A percentile compares a stretch with the other conserved stretches of the same genome.
These are phyloP conservation scores for Starmerella potacharoeniae DNA, from an alignment of 805 yeast genomes.

Conservation along the genomic window DNA sequence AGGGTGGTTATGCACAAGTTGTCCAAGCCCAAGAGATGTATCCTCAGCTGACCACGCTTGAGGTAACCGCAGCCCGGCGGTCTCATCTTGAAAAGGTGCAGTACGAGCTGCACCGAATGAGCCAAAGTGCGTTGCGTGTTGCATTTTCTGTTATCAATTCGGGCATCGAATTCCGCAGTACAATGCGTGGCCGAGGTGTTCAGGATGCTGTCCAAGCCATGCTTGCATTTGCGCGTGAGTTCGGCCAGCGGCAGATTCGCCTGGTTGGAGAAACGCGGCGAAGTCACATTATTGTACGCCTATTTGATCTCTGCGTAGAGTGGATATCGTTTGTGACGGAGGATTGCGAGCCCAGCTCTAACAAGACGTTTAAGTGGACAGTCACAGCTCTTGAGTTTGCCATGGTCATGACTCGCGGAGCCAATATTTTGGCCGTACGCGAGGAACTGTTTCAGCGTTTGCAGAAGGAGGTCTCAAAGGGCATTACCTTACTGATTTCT, in stretches of 20 bases:
- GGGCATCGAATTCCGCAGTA: slow-evolving; percentile 37
- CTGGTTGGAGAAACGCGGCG: slow-evolving; percentile 54
- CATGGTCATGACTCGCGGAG: slow-evolving; percentile 85
- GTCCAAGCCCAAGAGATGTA: slow-evolving; percentile 21
- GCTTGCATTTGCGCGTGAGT: slow-evolving; percentile 69
- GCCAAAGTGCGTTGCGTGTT: slow-evolving; percentile 56
- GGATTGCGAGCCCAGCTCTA: slow-evolving; percentile 87
- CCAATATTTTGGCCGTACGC: slow-evolving; percentile 68
- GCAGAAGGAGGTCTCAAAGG: slow-evolving; percentile 78
- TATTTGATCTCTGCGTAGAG: slow-evolving; percentile 66
- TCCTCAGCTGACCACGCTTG: slow-evolving; percentile 12
- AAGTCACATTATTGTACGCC: slow-evolving; percentile 54
- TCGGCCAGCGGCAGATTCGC: slow-evolving; percentile 59
- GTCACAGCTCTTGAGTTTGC: slow-evolving; percentile 92
- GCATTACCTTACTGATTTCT: slow-evolving; percentile 84
- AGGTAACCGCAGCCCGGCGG: slow-evolving; percentile 27
- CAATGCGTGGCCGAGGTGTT: slow-evolving; percentile 47
- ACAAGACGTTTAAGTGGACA: slow-evolving; percentile 89
- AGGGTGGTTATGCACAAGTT: slow-evolving; percentile 54
- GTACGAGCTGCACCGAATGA: slow-evolving; percentile 53
- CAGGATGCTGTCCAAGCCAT: slow-evolving; percentile 68
- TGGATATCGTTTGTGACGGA: slow-evolving; percentile 92
- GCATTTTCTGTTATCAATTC: slow-evolving; percentile 54
- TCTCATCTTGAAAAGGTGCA: slow-evolving; percentile 67
- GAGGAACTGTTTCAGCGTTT: slow-evolving; percentile 63